Percentiles rank a stretch among this genome's conserved stretches.
phyloP scores from a whole-genome alignment of 2,329 filamentous ascomycete species.

The Botryotinia convoluta region DNA sequence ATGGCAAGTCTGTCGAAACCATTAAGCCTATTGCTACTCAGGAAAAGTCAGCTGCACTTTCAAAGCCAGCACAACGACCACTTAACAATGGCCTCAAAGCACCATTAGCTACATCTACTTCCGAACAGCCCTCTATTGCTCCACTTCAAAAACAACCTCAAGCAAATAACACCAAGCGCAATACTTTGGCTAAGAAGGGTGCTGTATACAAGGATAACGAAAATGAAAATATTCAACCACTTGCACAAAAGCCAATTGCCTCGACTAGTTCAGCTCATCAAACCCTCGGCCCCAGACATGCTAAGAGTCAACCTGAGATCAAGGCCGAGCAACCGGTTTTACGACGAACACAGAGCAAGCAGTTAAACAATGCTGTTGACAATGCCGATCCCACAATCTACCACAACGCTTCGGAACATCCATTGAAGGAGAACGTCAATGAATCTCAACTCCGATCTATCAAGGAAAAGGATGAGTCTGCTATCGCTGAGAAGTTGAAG shows the following conservation, averaged over 20 bases:
- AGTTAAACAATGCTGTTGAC: conserved; percentile 2
- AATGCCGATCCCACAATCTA: background rate
- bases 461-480: conserved; percentile 16
- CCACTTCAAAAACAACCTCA: conserved; percentile 36
- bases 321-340: conserved; percentile 30
- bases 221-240: conserved; percentile 33
- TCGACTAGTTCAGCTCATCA: conserved; percentile 35
- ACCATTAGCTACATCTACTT: conserved; percentile 13
- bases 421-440: conserved; percentile 15
- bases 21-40: conserved; percentile 33
- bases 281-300: conserved; percentile 32
- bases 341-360: conserved; percentile 32
- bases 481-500: background rate
- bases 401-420: conserved; percentile 5
- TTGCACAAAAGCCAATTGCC: conserved; percentile 33
- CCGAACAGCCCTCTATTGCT: conserved; percentile 16
- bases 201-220: conserved; percentile 53
- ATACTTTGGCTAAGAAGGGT: conserved; percentile 50
- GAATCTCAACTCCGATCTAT: conserved; percentile 19
- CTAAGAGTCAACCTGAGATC: conserved; percentile 36
- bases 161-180: conserved; percentile 40
- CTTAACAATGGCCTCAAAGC: conserved; percentile 36
- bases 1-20: conserved; percentile 43
- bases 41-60: conserved; percentile 46
- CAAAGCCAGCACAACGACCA: conserved; percentile 63